phyloP scores from a whole-genome alignment of 163 green algal genomes.

The Volvox carteri region DNA sequence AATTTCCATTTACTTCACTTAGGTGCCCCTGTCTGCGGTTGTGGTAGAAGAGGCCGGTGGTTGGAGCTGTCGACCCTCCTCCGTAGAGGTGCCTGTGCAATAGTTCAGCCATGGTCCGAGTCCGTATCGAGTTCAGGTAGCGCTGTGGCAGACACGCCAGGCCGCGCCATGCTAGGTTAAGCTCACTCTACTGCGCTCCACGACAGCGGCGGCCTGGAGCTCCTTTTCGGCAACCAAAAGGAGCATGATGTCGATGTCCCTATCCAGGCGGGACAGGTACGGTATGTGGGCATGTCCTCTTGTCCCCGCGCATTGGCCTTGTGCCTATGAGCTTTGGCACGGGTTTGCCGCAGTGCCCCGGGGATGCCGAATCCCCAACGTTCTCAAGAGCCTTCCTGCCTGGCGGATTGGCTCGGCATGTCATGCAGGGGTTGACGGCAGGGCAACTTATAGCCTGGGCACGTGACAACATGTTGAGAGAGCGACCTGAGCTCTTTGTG shows the following conservation, averaged over 20 bases:
- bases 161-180: not conserved
- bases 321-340: not conserved
- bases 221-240: conserved; percentile 88
- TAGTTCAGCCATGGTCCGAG: conserved; percentile 61
- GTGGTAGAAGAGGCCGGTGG: too few relatives aligned
- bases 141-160: not conserved
- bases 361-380: too few relatives aligned
- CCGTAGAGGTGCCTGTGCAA: too few relatives aligned
- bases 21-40: too few relatives aligned
- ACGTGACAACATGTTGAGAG: conserved; percentile 84
- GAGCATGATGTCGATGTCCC: conserved; percentile 69
- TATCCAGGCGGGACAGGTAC: not conserved
- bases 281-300: too few relatives aligned
- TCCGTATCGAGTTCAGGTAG: conserved; percentile 71
- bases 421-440: conserved; percentile 75
- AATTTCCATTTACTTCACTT: too few relatives aligned
- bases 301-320: not conserved
- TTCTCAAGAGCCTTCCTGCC: too few relatives aligned
- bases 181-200: not conserved
- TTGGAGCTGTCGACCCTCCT: too few relatives aligned
- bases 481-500: conserved; percentile 93
- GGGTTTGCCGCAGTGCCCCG: too few relatives aligned
- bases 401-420: too few relatives aligned
- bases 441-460: conserved; percentile 80
- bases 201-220: conserved; percentile 87